Conservation (phyloP, 805 yeast genomes). For the Starmerella stigmatis region DNA sequence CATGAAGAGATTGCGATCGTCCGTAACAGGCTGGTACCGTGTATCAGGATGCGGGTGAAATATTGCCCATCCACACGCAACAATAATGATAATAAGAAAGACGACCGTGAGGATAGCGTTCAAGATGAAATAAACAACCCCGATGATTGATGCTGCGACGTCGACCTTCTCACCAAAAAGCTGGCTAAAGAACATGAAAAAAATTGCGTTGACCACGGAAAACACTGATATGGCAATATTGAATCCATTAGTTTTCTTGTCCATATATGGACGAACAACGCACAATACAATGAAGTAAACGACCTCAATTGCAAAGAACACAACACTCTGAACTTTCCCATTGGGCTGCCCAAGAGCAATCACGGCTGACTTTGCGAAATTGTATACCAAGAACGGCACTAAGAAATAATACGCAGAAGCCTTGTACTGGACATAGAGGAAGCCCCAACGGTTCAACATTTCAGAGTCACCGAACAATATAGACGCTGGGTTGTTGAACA, state of each 20-base stretch:
- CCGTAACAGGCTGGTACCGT: conserved; percentile 90
- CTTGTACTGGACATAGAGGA: conserved; percentile 79
- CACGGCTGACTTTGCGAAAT: conserved; percentile 63
- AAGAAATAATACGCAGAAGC: conserved; percentile 84
- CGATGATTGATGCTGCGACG: conserved; percentile 85
- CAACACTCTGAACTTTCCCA: conserved; percentile 74
- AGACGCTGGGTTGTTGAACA: conserved; percentile 87
- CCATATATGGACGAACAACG: conserved; percentile 80
- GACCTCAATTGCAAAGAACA: conserved; percentile 67
- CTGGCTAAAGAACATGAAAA: conserved; percentile 81
- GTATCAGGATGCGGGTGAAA: conserved; percentile 87
- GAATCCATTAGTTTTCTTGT: conserved; percentile 86
- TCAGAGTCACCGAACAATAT: conserved; percentile 73
- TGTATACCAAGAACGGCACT: conserved; percentile 50
- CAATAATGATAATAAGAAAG: conserved; percentile 71
- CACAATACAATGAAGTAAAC: conserved; percentile 55
- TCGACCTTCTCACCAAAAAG: conserved; percentile 65
- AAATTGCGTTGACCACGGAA: conserved; percentile 68
- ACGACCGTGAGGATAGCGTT: conserved; percentile 83
- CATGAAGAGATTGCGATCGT: conserved; percentile 92
- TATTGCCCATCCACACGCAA: conserved; percentile 76
- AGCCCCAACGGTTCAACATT: conserved; percentile 79
- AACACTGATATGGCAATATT: conserved; percentile 77
- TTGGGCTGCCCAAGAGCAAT: conserved; percentile 74
- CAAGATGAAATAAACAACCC: conserved; percentile 74